phyloP scores from a whole-genome alignment of 1,284 basidiomycete species.

The Testicularia cyperi region DNA sequence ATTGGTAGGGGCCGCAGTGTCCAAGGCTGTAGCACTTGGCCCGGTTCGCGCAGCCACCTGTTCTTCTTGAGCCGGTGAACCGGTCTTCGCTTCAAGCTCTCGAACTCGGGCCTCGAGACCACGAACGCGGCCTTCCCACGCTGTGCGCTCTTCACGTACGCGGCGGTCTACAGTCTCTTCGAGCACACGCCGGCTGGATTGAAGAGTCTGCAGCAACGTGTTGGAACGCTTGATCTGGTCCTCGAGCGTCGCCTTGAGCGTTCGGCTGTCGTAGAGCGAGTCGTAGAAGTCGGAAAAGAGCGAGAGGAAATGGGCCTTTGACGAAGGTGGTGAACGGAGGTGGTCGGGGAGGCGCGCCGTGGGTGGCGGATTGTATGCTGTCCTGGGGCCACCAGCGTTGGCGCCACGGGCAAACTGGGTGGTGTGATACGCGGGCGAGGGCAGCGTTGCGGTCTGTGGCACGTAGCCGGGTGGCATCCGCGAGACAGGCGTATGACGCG shows the following conservation, averaged over 20 bases:
- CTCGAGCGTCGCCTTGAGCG: conserved; percentile 56
- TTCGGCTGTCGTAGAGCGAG: conserved; percentile 53
- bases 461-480: conserved; percentile 30
- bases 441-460: conserved; percentile 49
- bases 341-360: conserved; percentile 40
- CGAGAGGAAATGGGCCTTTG: conserved; percentile 52
- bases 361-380: conserved; percentile 15
- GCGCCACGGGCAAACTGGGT: conserved; percentile 37
- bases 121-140: conserved; percentile 46
- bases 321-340: conserved; percentile 43
- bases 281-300: conserved; percentile 59
- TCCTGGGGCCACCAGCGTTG: conserved; percentile 13
- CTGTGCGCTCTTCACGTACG: conserved; percentile 41
- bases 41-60: too few relatives aligned
- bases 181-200: conserved; percentile 48
- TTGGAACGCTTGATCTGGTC: conserved; percentile 57
- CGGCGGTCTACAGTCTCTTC: conserved; percentile 55
- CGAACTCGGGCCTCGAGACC: conserved; percentile 43
- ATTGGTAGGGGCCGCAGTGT: too few relatives aligned
- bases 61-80: conserved; percentile 6
- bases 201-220: conserved; percentile 54
- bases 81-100: conserved; percentile 34
- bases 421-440: conserved; percentile 56
- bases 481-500: conserved; percentile 19
- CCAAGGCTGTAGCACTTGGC: too few relatives aligned